Percentiles rank a stretch among this genome's conserved stretches.
phyloP scores from a whole-genome alignment of 148 eudicot species.

The Chenopodium formosanum region DNA sequence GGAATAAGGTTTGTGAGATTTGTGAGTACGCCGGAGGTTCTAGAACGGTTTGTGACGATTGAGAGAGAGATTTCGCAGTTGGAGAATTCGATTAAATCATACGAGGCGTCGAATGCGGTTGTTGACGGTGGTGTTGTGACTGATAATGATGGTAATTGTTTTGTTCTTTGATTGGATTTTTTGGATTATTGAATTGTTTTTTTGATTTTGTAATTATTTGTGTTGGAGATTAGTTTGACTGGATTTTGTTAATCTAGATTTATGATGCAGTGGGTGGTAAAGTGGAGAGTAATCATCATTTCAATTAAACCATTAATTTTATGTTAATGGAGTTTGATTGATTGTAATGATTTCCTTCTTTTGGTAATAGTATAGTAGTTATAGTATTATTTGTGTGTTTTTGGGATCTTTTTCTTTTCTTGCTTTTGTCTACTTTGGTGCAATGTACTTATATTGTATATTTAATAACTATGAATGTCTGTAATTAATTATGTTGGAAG shows the following conservation, averaged over 20 bases:
- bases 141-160: conserved; percentile 34
- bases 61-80: conserved; percentile 77
- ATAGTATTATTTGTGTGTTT: neutral
- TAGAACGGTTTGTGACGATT: conserved; percentile 68
- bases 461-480: neutral
- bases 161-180: no score
- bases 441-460: neutral
- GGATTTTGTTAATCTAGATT: neutral
- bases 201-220: neutral
- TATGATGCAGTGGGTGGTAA: neutral
- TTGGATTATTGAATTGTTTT: neutral
- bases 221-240: conserved; percentile 1
- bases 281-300: neutral
- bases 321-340: neutral
- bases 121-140: conserved; percentile 17
- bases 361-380: neutral
- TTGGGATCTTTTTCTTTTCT: neutral
- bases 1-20: conserved; percentile 74
- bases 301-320: neutral
- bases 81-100: conserved; percentile 57
- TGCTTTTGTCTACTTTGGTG: neutral
- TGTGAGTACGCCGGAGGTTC: conserved; percentile 74
- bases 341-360: conserved; percentile 1
- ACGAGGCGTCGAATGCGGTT: conserved; percentile 43
- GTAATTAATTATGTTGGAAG: neutral